Evolutionary conservation across 805 yeast species (phyloP), one percentile per base, ranked within the genome.

Genomic region (Komagataella populi): DNA sequence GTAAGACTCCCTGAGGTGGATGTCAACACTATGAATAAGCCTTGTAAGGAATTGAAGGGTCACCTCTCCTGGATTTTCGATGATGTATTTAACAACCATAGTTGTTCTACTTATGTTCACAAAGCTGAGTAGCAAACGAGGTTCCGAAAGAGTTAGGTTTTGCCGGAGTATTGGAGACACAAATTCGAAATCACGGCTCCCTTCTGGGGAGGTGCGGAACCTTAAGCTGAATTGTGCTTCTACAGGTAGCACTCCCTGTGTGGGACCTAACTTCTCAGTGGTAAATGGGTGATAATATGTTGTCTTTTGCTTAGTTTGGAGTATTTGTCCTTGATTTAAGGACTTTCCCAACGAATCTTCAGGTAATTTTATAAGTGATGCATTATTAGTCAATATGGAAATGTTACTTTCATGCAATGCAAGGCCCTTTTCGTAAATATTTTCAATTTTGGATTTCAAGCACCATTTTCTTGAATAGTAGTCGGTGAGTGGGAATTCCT

Each of bases 21-120:
- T 30, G 8, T 59, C 54, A 24, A 55, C 63, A 45, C 59, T 56
- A 7, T 60, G 52, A 6, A 57, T 50, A 17, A 65, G 52, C 6
- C 66, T 51, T 1, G 63, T 59, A 23, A 64, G 58, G 54, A 84
- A 87, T 8, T 80, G 78, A 55, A 87, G 79, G 2, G 83, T 74
- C 47, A 83, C 70, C 2, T 84, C 72, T 0, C 95, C 83, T 12
- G 95, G 89, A 59, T 87, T 87, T 60, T 87, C 95, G 49, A 87
- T 59, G 50, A 72, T 70, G 60, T 77, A 86, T 12, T 60, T 68
- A 47, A 79, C 61, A 46, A 60, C 63, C 30, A 56, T 59, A 36
- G 55, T 17, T 10, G 55, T 54, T 36, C 57, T 57, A 47, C 59
- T 53, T 1, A 54, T 56, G 45, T 53, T 61, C 12, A 45, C 43